Conservation (phyloP, 2,329 filamentous ascomycete genomes). For the Hymenotorrendiella dingleyae region DNA sequence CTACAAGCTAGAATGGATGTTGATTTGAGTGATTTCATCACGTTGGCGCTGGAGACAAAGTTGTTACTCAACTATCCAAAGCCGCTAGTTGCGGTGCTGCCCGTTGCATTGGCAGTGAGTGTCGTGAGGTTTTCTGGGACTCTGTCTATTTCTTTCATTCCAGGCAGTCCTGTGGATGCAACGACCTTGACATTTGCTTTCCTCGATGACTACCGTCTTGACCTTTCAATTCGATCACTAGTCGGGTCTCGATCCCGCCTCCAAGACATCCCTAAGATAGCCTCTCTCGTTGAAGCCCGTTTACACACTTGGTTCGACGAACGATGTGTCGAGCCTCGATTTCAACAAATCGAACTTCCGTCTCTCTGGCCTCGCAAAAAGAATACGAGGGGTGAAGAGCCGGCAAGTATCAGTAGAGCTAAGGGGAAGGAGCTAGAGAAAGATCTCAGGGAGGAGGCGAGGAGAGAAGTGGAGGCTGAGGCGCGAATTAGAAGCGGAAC, state of each 20-base stretch:
- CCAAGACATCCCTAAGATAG: slow-evolving; percentile 84
- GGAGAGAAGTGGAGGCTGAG: slow-evolving; percentile 43
- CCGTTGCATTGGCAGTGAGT: slow-evolving; percentile 84
- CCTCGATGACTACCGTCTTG: slow-evolving; percentile 77
- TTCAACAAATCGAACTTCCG: slow-evolving; percentile 79
- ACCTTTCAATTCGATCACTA: slow-evolving; percentile 74
- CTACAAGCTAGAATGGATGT: slow-evolving; percentile 96
- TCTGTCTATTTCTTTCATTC: slow-evolving; percentile 86
- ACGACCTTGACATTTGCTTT: slow-evolving; percentile 96
- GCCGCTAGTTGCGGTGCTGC: slow-evolving; percentile 78
- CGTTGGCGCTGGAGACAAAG: slow-evolving; percentile 89
- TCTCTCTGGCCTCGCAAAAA: slow-evolving; percentile 79
- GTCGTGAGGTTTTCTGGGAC: slow-evolving; percentile 94
- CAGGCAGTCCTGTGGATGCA: slow-evolving; percentile 58
- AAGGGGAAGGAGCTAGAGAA: slow-evolving; percentile 49
- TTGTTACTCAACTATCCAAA: slow-evolving; percentile 92
- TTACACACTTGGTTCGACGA: slow-evolving; percentile 87
- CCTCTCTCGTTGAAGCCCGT: slow-evolving; percentile 72
- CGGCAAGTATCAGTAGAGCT: slow-evolving; percentile 43
- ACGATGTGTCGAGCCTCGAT: slow-evolving; percentile 76
- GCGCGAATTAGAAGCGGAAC: slow-evolving; percentile 24
- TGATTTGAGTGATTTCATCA: slow-evolving; percentile 92
- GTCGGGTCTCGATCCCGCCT: slow-evolving; percentile 73
- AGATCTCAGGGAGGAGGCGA: slow-evolving; percentile 46
- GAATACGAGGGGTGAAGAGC: slow-evolving; percentile 64